Base-by-base conservation (phyloP, 306 rosid genomes). In the Hylodesmum podocarpum region DNA sequence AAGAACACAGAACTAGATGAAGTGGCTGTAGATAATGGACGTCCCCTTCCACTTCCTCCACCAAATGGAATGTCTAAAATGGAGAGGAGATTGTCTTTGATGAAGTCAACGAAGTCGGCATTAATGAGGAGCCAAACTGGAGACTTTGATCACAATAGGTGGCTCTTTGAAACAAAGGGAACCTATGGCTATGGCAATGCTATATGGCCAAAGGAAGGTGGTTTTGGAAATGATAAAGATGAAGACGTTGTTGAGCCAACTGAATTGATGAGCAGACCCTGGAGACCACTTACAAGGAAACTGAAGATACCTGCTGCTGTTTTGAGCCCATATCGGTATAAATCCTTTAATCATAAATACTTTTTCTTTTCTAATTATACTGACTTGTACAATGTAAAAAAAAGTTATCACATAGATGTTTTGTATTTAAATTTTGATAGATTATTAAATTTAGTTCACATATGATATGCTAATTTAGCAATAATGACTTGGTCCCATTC, bases 111-210 rank as follows among this genome's bases (percentile, higher is more conserved):
- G 1, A 93, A 93, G 75, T 93, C 98, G 1, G 89, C 71, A 1
- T 59, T 93, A 34, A 86, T 84, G 89, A 83, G 96, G 82, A 93
- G 98, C 80, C 98, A 93, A 81, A 93, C 98, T 63, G 92, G 86
- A 31, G 98, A 93, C 54, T 93, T 93, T 69, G 98, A 93, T 83
- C 98, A 93, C 76, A 91, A 93, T 57, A 81, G 95, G 57, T 93
- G 96, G 98, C 82, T 93, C 57, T 93, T 93, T 84, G 98, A 93
- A 78, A 93, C 98, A 13, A 93, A 83, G 84, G 98, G 98, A 4
- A 93, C 96, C 66, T 93, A 93, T 83, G 98, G 98, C 31, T 93
- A 93, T 84, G 98, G 98, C 53, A 93, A 93, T 83, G 98, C 95
- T 70, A 86, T 91, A 64, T 93, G 98, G 98, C 96, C 98, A 21